Evolutionary conservation across 2,329 filamentous ascomycete genomes (phyloP).

Genomic region (Colletotrichum cereale): DNA sequence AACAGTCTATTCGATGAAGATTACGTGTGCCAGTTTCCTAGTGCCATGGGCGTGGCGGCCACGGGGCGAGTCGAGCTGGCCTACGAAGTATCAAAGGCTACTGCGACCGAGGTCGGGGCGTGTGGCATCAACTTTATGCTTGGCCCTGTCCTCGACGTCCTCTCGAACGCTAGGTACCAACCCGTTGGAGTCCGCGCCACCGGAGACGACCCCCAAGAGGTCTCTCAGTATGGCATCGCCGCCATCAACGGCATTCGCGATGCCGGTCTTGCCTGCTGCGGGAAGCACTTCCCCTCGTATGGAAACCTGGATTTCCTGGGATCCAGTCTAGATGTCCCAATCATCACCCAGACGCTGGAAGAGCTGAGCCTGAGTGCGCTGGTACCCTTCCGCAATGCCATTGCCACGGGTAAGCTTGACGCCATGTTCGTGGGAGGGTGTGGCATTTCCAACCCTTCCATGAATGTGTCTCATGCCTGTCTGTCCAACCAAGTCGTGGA

Average conservation of each 20-base stretch:
- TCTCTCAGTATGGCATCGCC: conserved; percentile 90
- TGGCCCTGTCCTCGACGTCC: conserved; percentile 91
- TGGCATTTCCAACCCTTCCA: conserved; percentile 88
- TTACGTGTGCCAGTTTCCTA: conserved; percentile 95
- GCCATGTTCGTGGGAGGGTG: conserved; percentile 97
- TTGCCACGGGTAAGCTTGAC: conserved; percentile 83
- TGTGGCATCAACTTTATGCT: conserved; percentile 97
- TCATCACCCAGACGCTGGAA: conserved; percentile 94
- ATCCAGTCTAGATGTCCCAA: conserved; percentile 90
- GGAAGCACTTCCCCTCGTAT: conserved; percentile 97
- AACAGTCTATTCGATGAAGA: conserved; percentile 97
- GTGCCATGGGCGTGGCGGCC: conserved; percentile 96
- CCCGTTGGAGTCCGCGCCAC: conserved; percentile 90
- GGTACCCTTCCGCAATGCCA: conserved; percentile 91
- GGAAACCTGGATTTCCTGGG: conserved; percentile 95
- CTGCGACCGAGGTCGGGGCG: conserved; percentile 89
- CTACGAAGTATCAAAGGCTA: conserved; percentile 92
- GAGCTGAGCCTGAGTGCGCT: conserved; percentile 92
- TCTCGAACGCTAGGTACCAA: conserved; percentile 93
- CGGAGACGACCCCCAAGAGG: conserved; percentile 94
- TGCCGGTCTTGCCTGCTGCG: conserved; percentile 88
- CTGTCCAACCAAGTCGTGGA: conserved; percentile 94
- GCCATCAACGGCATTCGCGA: conserved; percentile 94
- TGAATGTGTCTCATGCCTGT: conserved; percentile 96
- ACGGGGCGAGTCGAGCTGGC: conserved; percentile 87